Evolutionary conservation across 169 alveolate genomes (phyloP), one percentile per base, ranked within the genome.

Genomic region (Fabrea salina): DNA sequence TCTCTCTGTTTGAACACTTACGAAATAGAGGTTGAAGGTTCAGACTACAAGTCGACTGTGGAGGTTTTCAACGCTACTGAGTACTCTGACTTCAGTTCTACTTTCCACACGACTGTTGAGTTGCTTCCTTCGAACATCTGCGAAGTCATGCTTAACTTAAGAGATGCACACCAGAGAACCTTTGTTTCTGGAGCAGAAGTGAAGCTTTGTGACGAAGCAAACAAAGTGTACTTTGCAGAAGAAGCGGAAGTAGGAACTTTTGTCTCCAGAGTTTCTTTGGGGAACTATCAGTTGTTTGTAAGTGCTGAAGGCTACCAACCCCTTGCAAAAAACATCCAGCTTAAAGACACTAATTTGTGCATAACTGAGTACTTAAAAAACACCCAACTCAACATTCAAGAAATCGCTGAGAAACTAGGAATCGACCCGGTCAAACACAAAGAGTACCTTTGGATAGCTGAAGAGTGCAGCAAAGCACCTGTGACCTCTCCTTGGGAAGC

Each of bases 1-100:
- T n/a, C 13, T 50, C 40, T 72, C 33, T 44, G 71, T 72, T 33
- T 72, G 2, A 50, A 72, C 32, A 49, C 51, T 16, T 72, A 72
- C 35, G 67, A 72, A 72, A 51, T 72, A 30, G 67, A 44, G 35
- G 80, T 72, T 5, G 54, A 16, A 0, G 80, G 51, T 19, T 50
- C 56, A 47, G 78, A 68, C 11, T 68, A 16, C 30, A 37, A 68
- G n/a, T 22, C 44, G 19, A 30, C 78, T 11, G 27, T n/a, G 16
- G 44, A 68, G 41, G 40, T 68, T 68, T 19, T 68, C 30, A 44
- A 68, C 30, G 44, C 78, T 40, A 41, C 44, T 37, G 66, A 68
- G 44, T 57, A 68, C 19, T 11, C 16, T 7, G 3, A 30, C 5
- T 41, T 43, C 13, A 68, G 25, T n/a, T 19, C 66, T 2, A 44